A percentile compares a stretch with the other conserved stretches of the same genome.
Conservation (phyloP, 2,329 filamentous ascomycete genomes). For the Talaromyces amestolkiae region DNA sequence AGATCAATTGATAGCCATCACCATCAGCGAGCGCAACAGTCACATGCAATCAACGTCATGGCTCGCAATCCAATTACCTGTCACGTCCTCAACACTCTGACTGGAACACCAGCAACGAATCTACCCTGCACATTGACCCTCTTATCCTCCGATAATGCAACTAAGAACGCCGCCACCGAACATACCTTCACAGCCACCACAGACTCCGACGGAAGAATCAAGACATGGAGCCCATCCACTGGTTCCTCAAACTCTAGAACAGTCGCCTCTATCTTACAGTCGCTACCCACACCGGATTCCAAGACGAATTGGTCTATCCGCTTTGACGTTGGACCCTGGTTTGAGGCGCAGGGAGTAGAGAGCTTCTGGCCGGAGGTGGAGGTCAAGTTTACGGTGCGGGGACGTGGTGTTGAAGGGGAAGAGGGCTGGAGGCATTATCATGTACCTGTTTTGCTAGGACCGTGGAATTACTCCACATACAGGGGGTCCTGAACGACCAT, state of each 20-base stretch:
- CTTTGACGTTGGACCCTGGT: slow-evolving; percentile 49
- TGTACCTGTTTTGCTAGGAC: slow-evolving; percentile 51
- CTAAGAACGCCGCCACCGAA: slow-evolving; percentile 14
- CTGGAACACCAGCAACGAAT: slow-evolving; percentile 44
- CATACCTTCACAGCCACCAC: slow-evolving; percentile 42
- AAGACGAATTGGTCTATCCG: slow-evolving; percentile 48
- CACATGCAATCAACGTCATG: slow-evolving; percentile 28
- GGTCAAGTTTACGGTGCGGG: slow-evolving; percentile 50
- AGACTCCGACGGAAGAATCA: slow-evolving; percentile 48
- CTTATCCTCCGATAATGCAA: slow-evolving; percentile 52
- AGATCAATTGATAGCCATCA: slow-evolving; percentile 2
- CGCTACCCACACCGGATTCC: slow-evolving; percentile 36
- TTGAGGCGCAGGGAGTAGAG: slow-evolving; percentile 46
- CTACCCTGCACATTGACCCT: slow-evolving; percentile 52
- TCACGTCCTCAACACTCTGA: slow-evolving; percentile 51
- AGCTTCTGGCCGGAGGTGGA: slow-evolving; percentile 53
- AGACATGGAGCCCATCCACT: slow-evolving; percentile 23
- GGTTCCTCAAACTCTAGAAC: neutral
- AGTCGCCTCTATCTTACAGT: slow-evolving; percentile 29
- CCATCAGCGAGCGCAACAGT: slow-evolving; percentile 20
- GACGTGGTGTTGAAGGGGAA: slow-evolving; percentile 38
- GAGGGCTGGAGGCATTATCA: slow-evolving; percentile 51
- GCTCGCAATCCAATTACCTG: slow-evolving; percentile 50
- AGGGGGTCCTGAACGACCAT: slow-evolving; percentile 42
- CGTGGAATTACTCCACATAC: slow-evolving; percentile 53